phyloP scores from a whole-genome alignment of 164 flowering plant species.

The Buxus sempervirens region DNA sequence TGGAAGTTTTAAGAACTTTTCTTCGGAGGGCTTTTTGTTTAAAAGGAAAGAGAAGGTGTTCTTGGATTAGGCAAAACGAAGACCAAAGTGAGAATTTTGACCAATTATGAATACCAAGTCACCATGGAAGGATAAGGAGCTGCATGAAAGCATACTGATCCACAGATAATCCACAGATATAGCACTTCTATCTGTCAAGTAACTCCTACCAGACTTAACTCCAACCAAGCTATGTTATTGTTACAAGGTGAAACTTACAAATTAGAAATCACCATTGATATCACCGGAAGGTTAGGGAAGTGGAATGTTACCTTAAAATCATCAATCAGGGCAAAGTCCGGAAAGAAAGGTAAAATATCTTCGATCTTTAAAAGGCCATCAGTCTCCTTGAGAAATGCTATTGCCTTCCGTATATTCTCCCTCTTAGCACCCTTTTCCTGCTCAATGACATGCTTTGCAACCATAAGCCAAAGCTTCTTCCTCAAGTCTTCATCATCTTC shows the following conservation, averaged over 20 bases:
- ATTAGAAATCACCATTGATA: not conserved
- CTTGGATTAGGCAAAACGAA: not conserved
- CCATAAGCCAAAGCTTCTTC: conserved; percentile 99
- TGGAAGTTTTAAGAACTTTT: not conserved
- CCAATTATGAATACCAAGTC: too few species aligned
- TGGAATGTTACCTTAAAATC: conserved; percentile 74
- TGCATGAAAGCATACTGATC: too few species aligned
- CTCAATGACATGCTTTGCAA: conserved; percentile 97
- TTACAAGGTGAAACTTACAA: not conserved
- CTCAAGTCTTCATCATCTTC: conserved; percentile 98
- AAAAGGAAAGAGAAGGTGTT: not conserved
- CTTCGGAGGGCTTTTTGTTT: not conserved
- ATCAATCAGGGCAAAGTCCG: conserved; percentile 96
- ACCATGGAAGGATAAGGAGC: too few species aligned
- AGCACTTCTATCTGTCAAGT: too few species aligned
- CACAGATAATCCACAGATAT: too few species aligned
- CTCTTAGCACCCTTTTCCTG: conserved; percentile 97
- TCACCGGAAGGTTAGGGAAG: conserved; percentile 2
- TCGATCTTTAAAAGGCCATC: conserved; percentile 96
- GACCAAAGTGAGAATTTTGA: not conserved
- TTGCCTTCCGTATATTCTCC: conserved; percentile 94
- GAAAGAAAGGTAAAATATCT: conserved; percentile 97
- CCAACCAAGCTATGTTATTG: too few species aligned
- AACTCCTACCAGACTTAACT: too few species aligned
- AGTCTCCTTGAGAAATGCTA: conserved; percentile 98